Evolutionary conservation across 164 flowering plant genomes (phyloP).

Genomic region (Tetrastigma voinierianum): DNA sequence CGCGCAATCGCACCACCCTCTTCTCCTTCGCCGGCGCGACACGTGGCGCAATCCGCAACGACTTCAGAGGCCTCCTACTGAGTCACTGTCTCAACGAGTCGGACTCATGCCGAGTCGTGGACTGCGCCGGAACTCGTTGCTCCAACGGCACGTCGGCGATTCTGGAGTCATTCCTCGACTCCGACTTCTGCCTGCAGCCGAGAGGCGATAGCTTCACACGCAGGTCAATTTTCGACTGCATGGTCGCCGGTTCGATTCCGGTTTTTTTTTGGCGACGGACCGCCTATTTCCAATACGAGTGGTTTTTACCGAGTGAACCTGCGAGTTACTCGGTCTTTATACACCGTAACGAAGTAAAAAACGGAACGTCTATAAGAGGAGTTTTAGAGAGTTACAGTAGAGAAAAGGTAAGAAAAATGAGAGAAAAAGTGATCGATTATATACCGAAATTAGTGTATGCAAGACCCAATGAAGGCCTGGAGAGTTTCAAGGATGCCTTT

Average conservation of each 20-base stretch:
- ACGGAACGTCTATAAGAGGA: conserved; percentile 51
- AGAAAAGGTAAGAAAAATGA: conserved; percentile 64
- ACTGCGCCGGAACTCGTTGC: conserved; percentile 63
- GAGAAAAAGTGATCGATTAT: conserved; percentile 63
- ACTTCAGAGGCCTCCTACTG: conserved; percentile 65
- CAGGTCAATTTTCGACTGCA: conserved; percentile 90
- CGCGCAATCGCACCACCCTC: conserved; percentile 39
- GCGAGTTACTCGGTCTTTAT: conserved; percentile 83
- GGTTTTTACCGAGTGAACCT: conserved; percentile 79
- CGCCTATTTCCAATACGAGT: conserved; percentile 79
- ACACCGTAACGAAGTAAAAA: conserved; percentile 62
- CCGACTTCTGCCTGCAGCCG: conserved; percentile 93
- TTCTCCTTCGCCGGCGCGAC: conserved; percentile 87
- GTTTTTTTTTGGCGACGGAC: conserved; percentile 90
- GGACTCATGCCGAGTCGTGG: conserved; percentile 57
- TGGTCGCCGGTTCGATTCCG: conserved; percentile 98
- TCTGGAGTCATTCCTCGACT: no score
- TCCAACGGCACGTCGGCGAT: conserved; percentile 58
- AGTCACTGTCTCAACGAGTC: conserved; percentile 49
- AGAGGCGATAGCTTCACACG: conserved; percentile 93
- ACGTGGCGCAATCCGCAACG: conserved; percentile 53
- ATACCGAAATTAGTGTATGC: conserved; percentile 82
- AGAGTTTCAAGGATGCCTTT: conserved; percentile 67
- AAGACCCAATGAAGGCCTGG: conserved; percentile 47
- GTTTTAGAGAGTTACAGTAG: conserved; percentile 58